Evolutionary conservation across 441 rosid species (phyloP).

Genomic region (Pelargonium australe): DNA sequence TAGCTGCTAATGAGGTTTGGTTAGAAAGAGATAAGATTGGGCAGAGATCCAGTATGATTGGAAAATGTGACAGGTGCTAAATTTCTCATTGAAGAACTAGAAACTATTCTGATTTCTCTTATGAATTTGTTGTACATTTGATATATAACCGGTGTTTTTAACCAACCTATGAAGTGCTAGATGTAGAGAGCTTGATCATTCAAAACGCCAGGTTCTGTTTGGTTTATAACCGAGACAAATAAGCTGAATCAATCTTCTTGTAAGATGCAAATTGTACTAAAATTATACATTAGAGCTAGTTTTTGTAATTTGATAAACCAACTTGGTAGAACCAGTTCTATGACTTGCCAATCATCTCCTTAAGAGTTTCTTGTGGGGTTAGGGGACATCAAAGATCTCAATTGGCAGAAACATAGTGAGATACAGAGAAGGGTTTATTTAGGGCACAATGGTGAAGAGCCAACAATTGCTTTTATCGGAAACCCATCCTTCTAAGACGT

Average conservation of each 20-base stretch:
- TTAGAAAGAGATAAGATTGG: background rate
- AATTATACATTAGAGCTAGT: background rate
- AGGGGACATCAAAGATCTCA: background rate
- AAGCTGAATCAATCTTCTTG: background rate
- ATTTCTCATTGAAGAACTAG: background rate
- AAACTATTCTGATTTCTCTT: background rate
- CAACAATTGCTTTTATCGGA: background rate
- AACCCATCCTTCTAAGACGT: background rate
- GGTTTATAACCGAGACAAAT: background rate
- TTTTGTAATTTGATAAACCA: background rate
- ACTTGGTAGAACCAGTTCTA: background rate
- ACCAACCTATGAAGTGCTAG: background rate
- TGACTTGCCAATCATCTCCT: background rate
- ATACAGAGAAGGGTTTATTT: background rate
- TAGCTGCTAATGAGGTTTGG: no score
- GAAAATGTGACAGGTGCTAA: background rate
- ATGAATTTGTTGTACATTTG: background rate
- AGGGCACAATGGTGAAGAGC: background rate
- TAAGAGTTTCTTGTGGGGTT: background rate
- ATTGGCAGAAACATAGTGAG: background rate
- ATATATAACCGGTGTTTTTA: background rate
- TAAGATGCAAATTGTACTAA: background rate
- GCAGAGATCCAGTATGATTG: background rate
- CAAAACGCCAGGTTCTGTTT: background rate
- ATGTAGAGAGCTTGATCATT: background rate